Base-by-base conservation (phyloP, 2,329 filamentous ascomycete species). In the Stromatinia cepivora region DNA sequence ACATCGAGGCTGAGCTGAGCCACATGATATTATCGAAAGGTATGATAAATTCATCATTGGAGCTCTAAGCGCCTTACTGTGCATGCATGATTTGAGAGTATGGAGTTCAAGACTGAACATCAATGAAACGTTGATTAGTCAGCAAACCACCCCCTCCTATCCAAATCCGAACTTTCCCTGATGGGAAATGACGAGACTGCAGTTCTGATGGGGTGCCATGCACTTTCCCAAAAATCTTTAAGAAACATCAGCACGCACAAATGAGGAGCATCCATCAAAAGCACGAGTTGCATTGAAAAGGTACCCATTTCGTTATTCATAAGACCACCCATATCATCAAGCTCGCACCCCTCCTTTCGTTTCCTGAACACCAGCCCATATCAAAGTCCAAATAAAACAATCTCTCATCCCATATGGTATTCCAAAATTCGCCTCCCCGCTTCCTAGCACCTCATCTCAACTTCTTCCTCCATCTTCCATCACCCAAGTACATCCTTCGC, bases 271-370 rank as follows among this genome's bases (percentile, higher is more conserved):
- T n/a, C 9, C 31, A 36, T 54, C 28, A 42, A 34, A 34, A 34
- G 28, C 9, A 56, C 31, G n/a, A 36, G 17, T 56, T 56, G 22
- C 22, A n/a, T 63, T 25, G 31, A 20, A 50, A 48, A 53, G 46
- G 22, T 63, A 63, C 52, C 61, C 61, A 64, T 42, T 64, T 53
- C 61, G 28, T 64, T 52, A 64, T 64, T 64, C 46, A 28, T 64
- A 42, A 25, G 4, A 42, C n/a, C 22, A 58, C 54, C 53, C 17
- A 34, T 46, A 46, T 50, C 59, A 34, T 7, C 46, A 20, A 63
- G 28, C n/a, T 2, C n/a, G 22, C n/a, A 39, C 28, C 61, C n/a
- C 34, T 22, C 34, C 22, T 46, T n/a, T 5, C 31, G 36, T 50
- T n/a, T 20, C 46, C 59, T 9, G 22, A 64, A 64, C 61, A 64